phyloP scores from a whole-genome alignment of 371 early-diverging fungal genomes.

The Haplosporangium sp. region DNA sequence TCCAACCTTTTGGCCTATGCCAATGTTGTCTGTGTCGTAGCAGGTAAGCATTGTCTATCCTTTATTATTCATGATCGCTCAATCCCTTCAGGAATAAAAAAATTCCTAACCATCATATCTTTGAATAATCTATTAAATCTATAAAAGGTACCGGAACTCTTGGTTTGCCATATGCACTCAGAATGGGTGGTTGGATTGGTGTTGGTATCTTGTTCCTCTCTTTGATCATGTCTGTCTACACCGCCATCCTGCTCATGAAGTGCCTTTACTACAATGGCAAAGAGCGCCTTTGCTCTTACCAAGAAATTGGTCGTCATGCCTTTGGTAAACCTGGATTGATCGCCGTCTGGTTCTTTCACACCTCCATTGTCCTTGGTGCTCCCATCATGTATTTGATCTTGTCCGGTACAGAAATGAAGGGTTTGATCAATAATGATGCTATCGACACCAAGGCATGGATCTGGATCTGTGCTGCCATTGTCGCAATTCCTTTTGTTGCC shows the following conservation, averaged over 20 bases:
- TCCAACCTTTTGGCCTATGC: conserved; percentile 63
- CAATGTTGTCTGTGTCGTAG: conserved; percentile 84
- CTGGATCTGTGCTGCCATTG: conserved; percentile 59
- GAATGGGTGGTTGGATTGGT: conserved; percentile 88
- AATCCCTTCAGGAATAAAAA: background rate
- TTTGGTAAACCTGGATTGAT: conserved; percentile 55
- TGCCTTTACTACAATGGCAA: conserved; percentile 75
- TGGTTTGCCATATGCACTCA: conserved; percentile 86
- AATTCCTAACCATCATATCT: background rate
- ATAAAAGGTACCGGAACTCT: conserved; percentile 74
- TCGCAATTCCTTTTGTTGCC: conserved; percentile 64
- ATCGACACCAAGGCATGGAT: conserved; percentile 61
- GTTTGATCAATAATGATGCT: conserved; percentile 18
- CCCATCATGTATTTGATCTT: conserved; percentile 70
- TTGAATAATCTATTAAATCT: background rate
- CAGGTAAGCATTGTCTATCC: conserved; percentile 60
- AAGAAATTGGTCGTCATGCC: conserved; percentile 57
- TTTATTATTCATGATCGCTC: background rate
- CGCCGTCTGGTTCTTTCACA: conserved; percentile 64
- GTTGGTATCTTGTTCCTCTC: conserved; percentile 77
- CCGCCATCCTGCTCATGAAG: conserved; percentile 75
- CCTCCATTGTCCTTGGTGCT: conserved; percentile 71
- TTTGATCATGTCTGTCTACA: conserved; percentile 78
- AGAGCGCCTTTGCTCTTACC: conserved; percentile 55
- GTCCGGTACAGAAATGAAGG: conserved; percentile 61